phyloP scores from a whole-genome alignment of 140 eudicot species.

The Anethum foeniculum region DNA sequence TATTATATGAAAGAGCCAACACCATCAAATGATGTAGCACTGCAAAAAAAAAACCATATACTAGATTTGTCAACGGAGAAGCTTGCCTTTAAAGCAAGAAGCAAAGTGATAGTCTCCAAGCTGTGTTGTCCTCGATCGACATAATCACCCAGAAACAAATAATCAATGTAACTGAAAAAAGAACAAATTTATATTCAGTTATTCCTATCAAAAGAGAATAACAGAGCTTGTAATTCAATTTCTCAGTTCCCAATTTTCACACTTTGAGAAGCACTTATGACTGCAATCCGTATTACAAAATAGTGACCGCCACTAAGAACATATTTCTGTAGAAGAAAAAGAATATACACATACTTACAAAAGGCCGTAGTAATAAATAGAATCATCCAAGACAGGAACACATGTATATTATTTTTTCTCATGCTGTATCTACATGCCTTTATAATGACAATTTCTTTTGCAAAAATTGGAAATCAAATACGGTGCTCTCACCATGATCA shows the following conservation, averaged over 20 bases:
- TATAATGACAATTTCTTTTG: not conserved
- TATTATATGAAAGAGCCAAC: conserved; percentile 4
- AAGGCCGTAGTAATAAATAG: not conserved
- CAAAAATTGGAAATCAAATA: not conserved
- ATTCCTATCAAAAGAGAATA: not conserved
- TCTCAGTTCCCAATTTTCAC: not conserved
- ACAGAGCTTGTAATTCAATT: not conserved
- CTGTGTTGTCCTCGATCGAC: conserved; percentile 99
- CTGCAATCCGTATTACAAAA: not conserved
- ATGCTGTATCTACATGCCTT: not conserved
- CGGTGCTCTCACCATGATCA: not conserved
- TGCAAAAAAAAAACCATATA: not conserved
- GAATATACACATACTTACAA: not conserved
- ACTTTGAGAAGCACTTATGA: not conserved
- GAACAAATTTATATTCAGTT: conserved; percentile 10
- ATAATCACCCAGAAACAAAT: conserved; percentile 90
- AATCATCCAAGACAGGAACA: not conserved
- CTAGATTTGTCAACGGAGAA: conserved; percentile 7
- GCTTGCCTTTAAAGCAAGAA: conserved; percentile 87
- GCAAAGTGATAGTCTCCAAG: conserved; percentile 94
- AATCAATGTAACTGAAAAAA: conserved; percentile 80
- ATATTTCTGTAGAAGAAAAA: not conserved
- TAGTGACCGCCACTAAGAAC: not conserved
- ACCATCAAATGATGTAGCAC: conserved; percentile 8
- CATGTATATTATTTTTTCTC: not conserved